Percentiles rank a stretch among this genome's conserved stretches.
Conservation (phyloP, 1,139 yeast species). For the Suhomyces maxii region DNA sequence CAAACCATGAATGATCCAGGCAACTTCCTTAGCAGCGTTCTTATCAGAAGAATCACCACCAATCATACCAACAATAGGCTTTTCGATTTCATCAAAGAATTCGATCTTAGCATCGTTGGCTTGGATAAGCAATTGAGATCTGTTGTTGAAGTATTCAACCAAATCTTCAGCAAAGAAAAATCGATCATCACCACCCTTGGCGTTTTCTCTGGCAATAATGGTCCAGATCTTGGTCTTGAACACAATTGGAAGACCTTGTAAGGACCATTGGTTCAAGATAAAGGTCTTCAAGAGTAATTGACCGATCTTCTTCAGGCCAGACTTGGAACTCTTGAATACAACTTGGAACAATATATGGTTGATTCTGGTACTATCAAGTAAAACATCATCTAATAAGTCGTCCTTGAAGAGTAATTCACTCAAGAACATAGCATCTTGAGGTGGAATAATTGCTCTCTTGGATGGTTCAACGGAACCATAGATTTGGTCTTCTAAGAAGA, state of each 20-base stretch:
- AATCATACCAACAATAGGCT: constrained; percentile 54
- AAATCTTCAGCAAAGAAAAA: constrained; percentile 33
- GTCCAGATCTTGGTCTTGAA: constrained; percentile 39
- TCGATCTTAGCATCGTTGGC: constrained; percentile 51
- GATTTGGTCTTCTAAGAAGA: constrained; percentile 43
- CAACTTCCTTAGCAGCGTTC: constrained; percentile 50
- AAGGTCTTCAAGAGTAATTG: constrained; percentile 38
- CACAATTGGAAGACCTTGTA: constrained; percentile 30
- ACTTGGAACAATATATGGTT: constrained; percentile 26
- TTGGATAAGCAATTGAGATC: constrained; percentile 45
- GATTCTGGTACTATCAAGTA: constrained; percentile 32
- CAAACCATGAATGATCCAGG: constrained; percentile 58
- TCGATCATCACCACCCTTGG: constrained; percentile 31
- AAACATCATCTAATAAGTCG: constrained; percentile 27
- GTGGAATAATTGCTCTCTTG: constrained; percentile 56
- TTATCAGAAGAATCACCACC: constrained; percentile 49
- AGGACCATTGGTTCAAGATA: constrained; percentile 46
- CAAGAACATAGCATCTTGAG: constrained; percentile 60
- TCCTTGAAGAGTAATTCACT: constrained; percentile 40
- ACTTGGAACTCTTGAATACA: constrained; percentile 30
- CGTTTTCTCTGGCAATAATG: constrained; percentile 26
- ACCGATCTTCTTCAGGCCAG: constrained; percentile 40
- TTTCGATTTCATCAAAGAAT: constrained; percentile 52
- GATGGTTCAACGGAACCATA: constrained; percentile 41
- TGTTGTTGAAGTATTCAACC: constrained; percentile 28